Evolutionary conservation across 164 flowering plant genomes (phyloP), one percentile per base, ranked within the genome.

Genomic region (Stephania cephalantha): DNA sequence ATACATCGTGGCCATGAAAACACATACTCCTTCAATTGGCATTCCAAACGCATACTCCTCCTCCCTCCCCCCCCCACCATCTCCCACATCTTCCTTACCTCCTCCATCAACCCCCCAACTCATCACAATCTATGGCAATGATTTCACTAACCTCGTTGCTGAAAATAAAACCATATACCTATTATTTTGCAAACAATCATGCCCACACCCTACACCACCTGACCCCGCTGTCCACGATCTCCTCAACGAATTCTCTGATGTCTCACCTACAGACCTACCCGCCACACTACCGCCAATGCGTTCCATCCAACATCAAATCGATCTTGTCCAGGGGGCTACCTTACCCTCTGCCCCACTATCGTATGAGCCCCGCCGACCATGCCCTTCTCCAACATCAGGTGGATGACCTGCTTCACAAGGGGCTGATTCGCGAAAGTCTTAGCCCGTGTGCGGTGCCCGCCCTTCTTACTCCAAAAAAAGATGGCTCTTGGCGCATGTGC

Each of bases 401-500:
- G 8, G 46, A 66, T 20, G 76, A 68, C 1, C 12, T 68, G 1
- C 20, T 61, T 7, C 4, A 13, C 0, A 68, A 69, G 17, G 72
- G 1, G 4, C 1, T 35, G 3, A 35, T 35, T 35, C 2, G 42
- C 3, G 42, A 35, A 4, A 35, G 77, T 1, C 10, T 68, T 1
- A 55, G 76, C 22, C 70, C 70, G 11, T 74, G 71, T 46, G 55
- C 20, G 2, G 48, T 17, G 13, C 48, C 68, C 3, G 4, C 75
- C 11, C 22, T 73, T n/a, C 18, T 25, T 2, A 9, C 18, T 0
- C 69, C 31, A 0, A 73, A 73, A 52, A 73, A 73, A 15, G 53
- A 73, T 73, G 68, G 53, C 1, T 61, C 75, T 35, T 63, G 69
- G 75, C 31, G 53, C 0, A 63, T 73, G 75, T 73, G 75, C 18